These are phyloP conservation scores for Austropuccinia psidii DNA, from an alignment of 1,284 basidiomycete species.

Conservation along the genomic window DNA sequence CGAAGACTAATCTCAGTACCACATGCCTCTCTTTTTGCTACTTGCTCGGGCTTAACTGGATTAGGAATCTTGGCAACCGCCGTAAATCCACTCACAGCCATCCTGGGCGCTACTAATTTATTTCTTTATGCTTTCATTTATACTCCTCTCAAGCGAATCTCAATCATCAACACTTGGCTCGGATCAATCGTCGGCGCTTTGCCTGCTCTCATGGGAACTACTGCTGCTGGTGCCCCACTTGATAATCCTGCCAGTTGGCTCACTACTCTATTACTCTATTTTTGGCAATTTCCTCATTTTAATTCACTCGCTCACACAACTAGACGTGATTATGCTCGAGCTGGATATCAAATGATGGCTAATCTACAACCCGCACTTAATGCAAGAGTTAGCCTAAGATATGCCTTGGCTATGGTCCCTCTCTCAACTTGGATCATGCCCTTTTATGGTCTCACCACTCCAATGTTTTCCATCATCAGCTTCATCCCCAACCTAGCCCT, in stretches of 20 bases:
- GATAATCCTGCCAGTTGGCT: constrained; percentile 53
- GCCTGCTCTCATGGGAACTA: constrained; percentile 97
- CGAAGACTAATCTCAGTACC: constrained; percentile 69
- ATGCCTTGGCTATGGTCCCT: constrained; percentile 69
- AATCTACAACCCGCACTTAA: constrained; percentile 74
- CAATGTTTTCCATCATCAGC: constrained; percentile 72
- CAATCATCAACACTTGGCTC: constrained; percentile 87
- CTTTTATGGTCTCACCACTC: constrained; percentile 75
- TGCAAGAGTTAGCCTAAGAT: constrained; percentile 73
- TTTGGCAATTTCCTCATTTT: constrained; percentile 99
- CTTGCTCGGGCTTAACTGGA: constrained; percentile 66
- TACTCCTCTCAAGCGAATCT: constrained; percentile 86
- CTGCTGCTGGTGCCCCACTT: constrained; percentile 55
- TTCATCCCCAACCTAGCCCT: constrained; percentile 69
- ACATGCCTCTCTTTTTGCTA: constrained; percentile 75
- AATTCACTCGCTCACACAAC: constrained; percentile 84
- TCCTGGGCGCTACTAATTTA: constrained; percentile 76
- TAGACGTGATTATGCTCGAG: constrained; percentile 79
- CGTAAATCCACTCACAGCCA: constrained; percentile 79
- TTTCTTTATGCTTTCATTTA: constrained; percentile 83
- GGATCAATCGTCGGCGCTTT: constrained; percentile 85
- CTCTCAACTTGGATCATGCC: constrained; percentile 75
- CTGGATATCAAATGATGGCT: constrained; percentile 88
- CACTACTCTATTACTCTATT: constrained; percentile 74
- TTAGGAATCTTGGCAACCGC: constrained; percentile 70